These are phyloP conservation scores for Tetradesmus obliquus DNA, from an alignment of 139 green algal species.

Conservation along the genomic window DNA sequence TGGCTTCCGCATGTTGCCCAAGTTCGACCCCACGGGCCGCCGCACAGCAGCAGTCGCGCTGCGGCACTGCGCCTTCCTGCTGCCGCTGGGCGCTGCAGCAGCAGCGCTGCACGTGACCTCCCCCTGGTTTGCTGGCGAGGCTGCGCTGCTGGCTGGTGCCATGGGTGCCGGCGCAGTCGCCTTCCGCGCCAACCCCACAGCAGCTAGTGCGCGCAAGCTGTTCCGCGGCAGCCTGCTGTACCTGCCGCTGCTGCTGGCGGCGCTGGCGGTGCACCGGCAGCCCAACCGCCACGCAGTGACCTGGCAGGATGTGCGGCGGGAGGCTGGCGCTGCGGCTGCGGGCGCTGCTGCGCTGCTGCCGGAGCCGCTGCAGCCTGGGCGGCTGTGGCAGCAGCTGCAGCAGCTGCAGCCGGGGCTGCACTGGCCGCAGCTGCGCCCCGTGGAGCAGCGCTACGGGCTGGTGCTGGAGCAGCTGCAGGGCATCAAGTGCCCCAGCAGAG, in stretches of 20 bases:
- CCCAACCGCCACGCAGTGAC: slow-evolving; percentile 28
- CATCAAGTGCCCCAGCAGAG: slow-evolving; percentile 35
- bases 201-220: slow-evolving; percentile 76
- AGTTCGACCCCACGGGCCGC: slow-evolving; percentile 84
- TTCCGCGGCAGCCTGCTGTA: slow-evolving; percentile 93
- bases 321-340: background rate
- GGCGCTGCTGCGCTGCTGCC: background rate
- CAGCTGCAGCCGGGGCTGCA: slow-evolving; percentile 9
- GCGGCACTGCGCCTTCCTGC: slow-evolving; percentile 90
- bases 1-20: slow-evolving; percentile 92
- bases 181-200: slow-evolving; percentile 69
- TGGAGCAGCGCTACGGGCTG: slow-evolving; percentile 30
- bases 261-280: slow-evolving; percentile 84
- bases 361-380: slow-evolving; percentile 13
- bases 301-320: slow-evolving; percentile 16
- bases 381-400: slow-evolving; percentile 22
- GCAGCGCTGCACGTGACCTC: slow-evolving; percentile 49
- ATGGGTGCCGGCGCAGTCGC: slow-evolving; percentile 75
- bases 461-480: slow-evolving; percentile 23
- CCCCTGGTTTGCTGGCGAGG: slow-evolving; percentile 38
- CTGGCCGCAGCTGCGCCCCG: background rate
- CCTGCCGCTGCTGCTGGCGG: slow-evolving; percentile 91
- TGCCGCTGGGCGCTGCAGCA: slow-evolving; percentile 85
- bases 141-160: slow-evolving; percentile 63
- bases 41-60: slow-evolving; percentile 86